Evolutionary conservation across 495 filamentous ascomycete species (phyloP).

Genomic region (Beverwykella pulmonaria): DNA sequence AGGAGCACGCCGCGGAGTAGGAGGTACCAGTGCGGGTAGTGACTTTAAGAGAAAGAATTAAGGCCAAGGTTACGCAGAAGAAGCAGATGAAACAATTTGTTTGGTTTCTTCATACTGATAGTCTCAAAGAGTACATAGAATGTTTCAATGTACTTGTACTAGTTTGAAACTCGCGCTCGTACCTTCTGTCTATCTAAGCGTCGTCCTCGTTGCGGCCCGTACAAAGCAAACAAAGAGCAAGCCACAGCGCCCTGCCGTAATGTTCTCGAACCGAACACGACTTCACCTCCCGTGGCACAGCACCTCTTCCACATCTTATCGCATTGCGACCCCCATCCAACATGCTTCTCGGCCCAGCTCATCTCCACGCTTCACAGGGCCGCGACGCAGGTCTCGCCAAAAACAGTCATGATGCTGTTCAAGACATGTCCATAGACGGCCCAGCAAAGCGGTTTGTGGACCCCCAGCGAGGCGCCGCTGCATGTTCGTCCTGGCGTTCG

Average conservation of each 20-base stretch:
- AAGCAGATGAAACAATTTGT: too few species aligned
- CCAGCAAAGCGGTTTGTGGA: constrained; percentile 5
- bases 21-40: too few species aligned
- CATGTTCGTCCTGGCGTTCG: constrained; percentile 27
- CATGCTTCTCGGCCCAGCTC: background rate
- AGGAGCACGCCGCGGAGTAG: too few species aligned
- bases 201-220: background rate
- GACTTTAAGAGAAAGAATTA: too few species aligned
- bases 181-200: too few species aligned
- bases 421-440: background rate
- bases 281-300: constrained; percentile 4
- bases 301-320: background rate
- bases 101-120: too few species aligned
- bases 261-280: background rate
- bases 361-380: constrained; percentile 9
- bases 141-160: background rate
- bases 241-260: constrained; percentile 16
- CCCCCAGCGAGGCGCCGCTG: constrained; percentile 6
- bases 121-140: too few species aligned
- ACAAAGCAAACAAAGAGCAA: constrained; percentile 1
- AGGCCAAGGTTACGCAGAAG: too few species aligned
- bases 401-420: constrained; percentile 1
- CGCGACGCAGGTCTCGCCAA: background rate
- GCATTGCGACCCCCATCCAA: constrained; percentile 3
- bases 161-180: too few species aligned